Percentiles rank a stretch among this genome's conserved stretches.
phyloP scores from a whole-genome alignment of 2,329 filamentous ascomycete species.

The Fusarium goolgardi region DNA sequence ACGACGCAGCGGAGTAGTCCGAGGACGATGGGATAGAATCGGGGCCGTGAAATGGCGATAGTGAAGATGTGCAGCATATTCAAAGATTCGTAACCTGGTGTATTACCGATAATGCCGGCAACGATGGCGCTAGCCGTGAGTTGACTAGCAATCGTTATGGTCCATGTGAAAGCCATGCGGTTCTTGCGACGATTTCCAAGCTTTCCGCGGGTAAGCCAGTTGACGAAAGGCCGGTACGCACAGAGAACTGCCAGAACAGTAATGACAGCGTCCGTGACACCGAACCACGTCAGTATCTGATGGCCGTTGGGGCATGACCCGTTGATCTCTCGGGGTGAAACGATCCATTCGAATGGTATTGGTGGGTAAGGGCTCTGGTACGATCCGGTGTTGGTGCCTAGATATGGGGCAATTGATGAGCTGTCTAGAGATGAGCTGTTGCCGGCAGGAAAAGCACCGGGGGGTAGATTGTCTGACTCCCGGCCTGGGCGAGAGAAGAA shows the following conservation, averaged over 20 bases:
- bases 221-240: slow-evolving; percentile 37
- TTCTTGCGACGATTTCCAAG: slow-evolving; percentile 33
- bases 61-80: slow-evolving; percentile 44
- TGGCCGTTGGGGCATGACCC: slow-evolving; percentile 27
- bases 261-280: slow-evolving; percentile 38
- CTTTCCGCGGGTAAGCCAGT: slow-evolving; percentile 28
- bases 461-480: not conserved
- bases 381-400: slow-evolving; percentile 37
- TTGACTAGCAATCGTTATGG: slow-evolving; percentile 29
- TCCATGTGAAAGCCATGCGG: slow-evolving; percentile 32
- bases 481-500: slow-evolving; percentile 9
- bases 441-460: not conserved
- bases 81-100: slow-evolving; percentile 35
- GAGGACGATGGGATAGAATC: slow-evolving; percentile 36
- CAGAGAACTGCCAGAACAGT: slow-evolving; percentile 19
- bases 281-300: slow-evolving; percentile 36
- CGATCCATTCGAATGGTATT: slow-evolving; percentile 43
- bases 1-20: slow-evolving; percentile 40
- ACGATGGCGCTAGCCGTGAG: slow-evolving; percentile 38
- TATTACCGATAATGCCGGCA: slow-evolving; percentile 38
- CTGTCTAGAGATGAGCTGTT: slow-evolving; percentile 23
- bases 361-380: slow-evolving; percentile 31
- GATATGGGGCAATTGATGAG: slow-evolving; percentile 35
- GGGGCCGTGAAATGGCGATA: slow-evolving; percentile 38
- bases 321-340: slow-evolving; percentile 2